Evolutionary conservation across 352 stramenopile genomes (phyloP).

Genomic region (Thraustochytrium sp.): DNA sequence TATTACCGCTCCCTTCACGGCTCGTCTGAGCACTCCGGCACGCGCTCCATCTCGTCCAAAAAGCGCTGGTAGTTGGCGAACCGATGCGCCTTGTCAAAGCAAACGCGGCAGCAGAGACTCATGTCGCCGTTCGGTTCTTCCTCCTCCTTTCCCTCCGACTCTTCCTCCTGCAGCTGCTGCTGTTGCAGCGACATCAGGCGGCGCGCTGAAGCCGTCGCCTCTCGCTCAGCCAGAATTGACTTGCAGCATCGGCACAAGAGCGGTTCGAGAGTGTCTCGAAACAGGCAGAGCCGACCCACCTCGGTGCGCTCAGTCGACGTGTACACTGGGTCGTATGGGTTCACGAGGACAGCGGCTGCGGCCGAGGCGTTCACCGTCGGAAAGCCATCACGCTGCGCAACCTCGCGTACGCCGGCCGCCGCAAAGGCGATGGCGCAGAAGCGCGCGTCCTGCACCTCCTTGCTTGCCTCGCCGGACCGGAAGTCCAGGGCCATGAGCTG

Average conservation of each 20-base stretch:
- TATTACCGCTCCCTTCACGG: too few relatives aligned
- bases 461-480: neutral
- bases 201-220: neutral
- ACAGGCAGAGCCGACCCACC: neutral
- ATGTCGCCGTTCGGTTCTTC: neutral
- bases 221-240: neutral
- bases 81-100: neutral
- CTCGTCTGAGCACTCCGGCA: neutral
- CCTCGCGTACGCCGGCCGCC: neutral
- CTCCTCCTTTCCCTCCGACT: neutral
- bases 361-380: neutral
- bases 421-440: neutral
- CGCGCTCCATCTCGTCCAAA: neutral
- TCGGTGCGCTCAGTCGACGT: neutral
- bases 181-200: neutral
- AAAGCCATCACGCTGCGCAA: neutral
- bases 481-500: slow-evolving; percentile 1
- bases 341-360: neutral
- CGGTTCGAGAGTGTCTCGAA: neutral
- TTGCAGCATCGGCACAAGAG: neutral
- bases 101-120: slow-evolving; percentile 1
- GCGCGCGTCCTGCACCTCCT: neutral
- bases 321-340: neutral
- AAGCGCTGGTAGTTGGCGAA: neutral
- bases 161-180: neutral